These are phyloP conservation scores for Plantago coronopus DNA, from an alignment of 305 asterid genomes.

Conservation along the genomic window DNA sequence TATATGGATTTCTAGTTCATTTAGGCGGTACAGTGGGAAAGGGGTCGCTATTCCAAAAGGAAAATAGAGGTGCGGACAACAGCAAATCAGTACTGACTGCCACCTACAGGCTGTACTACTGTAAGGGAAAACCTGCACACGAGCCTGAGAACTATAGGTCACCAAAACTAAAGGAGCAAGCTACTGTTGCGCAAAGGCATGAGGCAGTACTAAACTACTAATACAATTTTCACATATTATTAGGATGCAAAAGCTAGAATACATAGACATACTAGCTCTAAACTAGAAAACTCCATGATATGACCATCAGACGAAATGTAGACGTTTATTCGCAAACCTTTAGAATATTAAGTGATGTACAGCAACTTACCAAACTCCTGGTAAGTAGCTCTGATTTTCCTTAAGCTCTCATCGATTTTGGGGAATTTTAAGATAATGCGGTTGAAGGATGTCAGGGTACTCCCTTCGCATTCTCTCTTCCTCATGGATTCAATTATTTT, in stretches of 20 bases:
- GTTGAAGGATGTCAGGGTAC: slow-evolving; percentile 57
- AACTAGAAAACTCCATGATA: too few species aligned
- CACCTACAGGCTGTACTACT: neutral
- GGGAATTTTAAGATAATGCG: slow-evolving; percentile 70
- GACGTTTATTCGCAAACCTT: too few species aligned
- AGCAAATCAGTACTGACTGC: neutral
- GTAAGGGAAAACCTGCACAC: neutral
- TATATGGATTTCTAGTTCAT: neutral
- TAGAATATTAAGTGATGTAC: neutral
- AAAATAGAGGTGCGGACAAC: too few species aligned
- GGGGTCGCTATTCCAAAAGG: too few species aligned
- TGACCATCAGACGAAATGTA: too few species aligned
- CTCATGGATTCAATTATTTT: slow-evolving; percentile 58
- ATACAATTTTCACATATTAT: too few species aligned
- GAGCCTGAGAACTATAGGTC: neutral
- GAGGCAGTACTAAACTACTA: too few species aligned
- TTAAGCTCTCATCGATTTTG: slow-evolving; percentile 62
- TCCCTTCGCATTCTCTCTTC: slow-evolving; percentile 64
- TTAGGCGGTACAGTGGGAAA: neutral
- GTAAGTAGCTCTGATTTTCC: slow-evolving; percentile 60
- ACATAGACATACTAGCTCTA: too few species aligned
- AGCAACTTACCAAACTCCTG: slow-evolving; percentile 53
- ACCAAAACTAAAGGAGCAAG: too few species aligned
- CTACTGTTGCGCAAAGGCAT: too few species aligned
- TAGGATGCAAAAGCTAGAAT: too few species aligned